phyloP scores from a whole-genome alignment of 2,329 filamentous ascomycete species.

The Fusarium caatingaense region DNA sequence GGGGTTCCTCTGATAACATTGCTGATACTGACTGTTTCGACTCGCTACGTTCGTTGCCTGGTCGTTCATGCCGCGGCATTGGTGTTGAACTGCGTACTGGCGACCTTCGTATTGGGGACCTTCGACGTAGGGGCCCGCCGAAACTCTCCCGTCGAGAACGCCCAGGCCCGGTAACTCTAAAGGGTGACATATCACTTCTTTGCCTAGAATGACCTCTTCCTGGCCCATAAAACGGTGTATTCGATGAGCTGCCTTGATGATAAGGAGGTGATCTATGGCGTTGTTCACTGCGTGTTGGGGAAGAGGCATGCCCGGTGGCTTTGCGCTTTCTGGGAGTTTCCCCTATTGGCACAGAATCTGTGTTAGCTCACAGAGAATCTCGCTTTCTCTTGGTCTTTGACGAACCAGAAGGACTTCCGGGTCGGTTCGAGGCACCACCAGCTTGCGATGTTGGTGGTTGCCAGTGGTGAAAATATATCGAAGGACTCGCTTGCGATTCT shows the following conservation, averaged over 20 bases:
- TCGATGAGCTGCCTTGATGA: conserved; percentile 45
- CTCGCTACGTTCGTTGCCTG: conserved; percentile 45
- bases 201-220: conserved; percentile 51
- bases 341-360: conserved; percentile 62
- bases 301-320: conserved; percentile 61
- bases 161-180: conserved; percentile 44
- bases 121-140: conserved; percentile 41
- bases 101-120: conserved; percentile 42
- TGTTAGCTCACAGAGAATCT: conserved; percentile 57
- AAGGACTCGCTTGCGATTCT: conserved; percentile 70
- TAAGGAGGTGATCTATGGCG: conserved; percentile 52
- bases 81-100: conserved; percentile 40
- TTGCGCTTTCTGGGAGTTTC: conserved; percentile 90
- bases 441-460: conserved; percentile 79
- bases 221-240: conserved; percentile 39
- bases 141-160: conserved; percentile 45
- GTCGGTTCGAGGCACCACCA: conserved; percentile 70
- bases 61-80: conserved; percentile 39
- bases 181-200: conserved; percentile 54
- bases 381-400: conserved; percentile 65
- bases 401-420: conserved; percentile 80
- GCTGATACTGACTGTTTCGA: conserved; percentile 52
- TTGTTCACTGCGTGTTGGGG: conserved; percentile 46
- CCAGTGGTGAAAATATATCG: conserved; percentile 94
- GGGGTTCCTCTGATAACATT: conserved; percentile 47